phyloP scores from a whole-genome alignment of 257 asterid species.

The Fraxinus excelsior region DNA sequence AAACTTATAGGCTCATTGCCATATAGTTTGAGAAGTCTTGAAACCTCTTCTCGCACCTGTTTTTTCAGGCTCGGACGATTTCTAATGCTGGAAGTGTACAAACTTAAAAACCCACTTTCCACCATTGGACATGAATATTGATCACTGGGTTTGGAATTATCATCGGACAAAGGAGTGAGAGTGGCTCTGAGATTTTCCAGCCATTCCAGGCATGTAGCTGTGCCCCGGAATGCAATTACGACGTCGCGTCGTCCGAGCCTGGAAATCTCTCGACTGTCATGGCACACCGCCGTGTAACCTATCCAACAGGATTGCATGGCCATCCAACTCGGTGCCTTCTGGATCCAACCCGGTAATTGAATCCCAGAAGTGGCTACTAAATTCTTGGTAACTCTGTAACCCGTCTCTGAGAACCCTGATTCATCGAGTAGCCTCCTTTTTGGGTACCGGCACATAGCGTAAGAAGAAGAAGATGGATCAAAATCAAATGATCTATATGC shows the following conservation, averaged over 20 bases:
- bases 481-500: conserved; percentile 67
- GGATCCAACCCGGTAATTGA: conserved; percentile 61
- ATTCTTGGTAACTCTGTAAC: conserved; percentile 63
- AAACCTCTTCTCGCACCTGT: conserved; percentile 51
- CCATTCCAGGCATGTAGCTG: conserved; percentile 85
- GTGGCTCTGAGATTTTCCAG: conserved; percentile 79
- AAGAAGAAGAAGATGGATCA: conserved; percentile 55
- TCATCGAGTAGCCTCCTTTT: conserved; percentile 37
- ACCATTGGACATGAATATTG: conserved; percentile 65
- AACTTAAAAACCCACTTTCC: conserved; percentile 80
- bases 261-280: conserved; percentile 56
- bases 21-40: conserved; percentile 43
- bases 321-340: conserved; percentile 57
- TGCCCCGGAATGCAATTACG: conserved; percentile 85
- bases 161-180: conserved; percentile 42
- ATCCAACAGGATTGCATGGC: conserved; percentile 71
- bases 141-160: not conserved
- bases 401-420: conserved; percentile 50
- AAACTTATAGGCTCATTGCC: conserved; percentile 63
- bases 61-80: conserved; percentile 54
- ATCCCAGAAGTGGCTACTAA: conserved; percentile 66
- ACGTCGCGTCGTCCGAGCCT: conserved; percentile 88
- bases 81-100: conserved; percentile 62
- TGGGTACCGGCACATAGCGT: conserved; percentile 52
- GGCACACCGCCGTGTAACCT: conserved; percentile 78